Conservation (phyloP, 257 asterid species). For the Capsicum baccatum region DNA sequence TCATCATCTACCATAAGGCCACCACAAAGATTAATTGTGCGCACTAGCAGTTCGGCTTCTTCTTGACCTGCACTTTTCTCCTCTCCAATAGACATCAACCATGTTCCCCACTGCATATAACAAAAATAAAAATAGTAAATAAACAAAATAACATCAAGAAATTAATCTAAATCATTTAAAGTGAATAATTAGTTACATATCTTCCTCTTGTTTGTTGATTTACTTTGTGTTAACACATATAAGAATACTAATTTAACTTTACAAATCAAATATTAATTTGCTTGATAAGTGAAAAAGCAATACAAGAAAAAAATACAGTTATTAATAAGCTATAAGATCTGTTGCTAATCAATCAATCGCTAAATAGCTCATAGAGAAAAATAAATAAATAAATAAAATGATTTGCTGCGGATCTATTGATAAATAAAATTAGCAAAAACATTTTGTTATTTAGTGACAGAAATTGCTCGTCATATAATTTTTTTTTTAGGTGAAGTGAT, state of each 20-base stretch:
- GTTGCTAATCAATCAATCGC: neutral
- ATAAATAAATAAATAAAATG: too few relatives aligned
- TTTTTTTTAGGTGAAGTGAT: neutral
- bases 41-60: slow-evolving; percentile 49
- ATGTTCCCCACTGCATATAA: neutral
- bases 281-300: too few relatives aligned
- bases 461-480: neutral
- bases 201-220: too few relatives aligned
- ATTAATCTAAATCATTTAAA: neutral
- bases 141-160: neutral
- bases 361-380: too few relatives aligned
- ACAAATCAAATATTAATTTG: too few relatives aligned
- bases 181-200: too few relatives aligned
- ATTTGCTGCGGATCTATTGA: too few relatives aligned
- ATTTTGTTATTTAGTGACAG: neutral
- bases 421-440: neutral
- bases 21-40: slow-evolving; percentile 46
- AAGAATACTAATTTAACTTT: too few relatives aligned
- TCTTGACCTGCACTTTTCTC: slow-evolving; percentile 16
- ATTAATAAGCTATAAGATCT: neutral
- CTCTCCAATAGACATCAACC: neutral
- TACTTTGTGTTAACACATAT: too few relatives aligned
- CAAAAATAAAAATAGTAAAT: neutral
- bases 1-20: slow-evolving; percentile 29
- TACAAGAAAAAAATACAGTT: too few relatives aligned